phyloP scores from a whole-genome alignment of 495 filamentous ascomycete species.

The Geoglossum glabrum region DNA sequence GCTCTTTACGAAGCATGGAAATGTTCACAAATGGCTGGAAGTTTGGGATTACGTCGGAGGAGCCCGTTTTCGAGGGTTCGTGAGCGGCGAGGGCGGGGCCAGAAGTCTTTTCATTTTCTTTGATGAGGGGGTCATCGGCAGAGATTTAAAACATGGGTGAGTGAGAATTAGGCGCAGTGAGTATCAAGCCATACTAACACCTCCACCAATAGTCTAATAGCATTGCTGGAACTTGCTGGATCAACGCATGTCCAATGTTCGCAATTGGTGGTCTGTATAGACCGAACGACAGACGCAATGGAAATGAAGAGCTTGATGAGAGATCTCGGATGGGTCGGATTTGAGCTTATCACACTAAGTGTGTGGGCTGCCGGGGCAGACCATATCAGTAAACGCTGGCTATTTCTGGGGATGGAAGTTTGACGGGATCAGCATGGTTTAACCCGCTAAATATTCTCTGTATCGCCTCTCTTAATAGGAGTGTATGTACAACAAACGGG shows the following conservation, averaged over 20 bases:
- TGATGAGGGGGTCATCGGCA: slow-evolving; percentile 40
- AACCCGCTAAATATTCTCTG: neutral
- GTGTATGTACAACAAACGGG: neutral
- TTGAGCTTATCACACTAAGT: slow-evolving; percentile 57
- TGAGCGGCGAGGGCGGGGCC: slow-evolving; percentile 38
- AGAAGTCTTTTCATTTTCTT: slow-evolving; percentile 79
- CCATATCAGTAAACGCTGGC: slow-evolving; percentile 30
- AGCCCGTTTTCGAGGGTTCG: slow-evolving; percentile 65
- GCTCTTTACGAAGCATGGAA: slow-evolving; percentile 3
- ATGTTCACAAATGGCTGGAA: slow-evolving; percentile 36
- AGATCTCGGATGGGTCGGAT: slow-evolving; percentile 84
- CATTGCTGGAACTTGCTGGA: slow-evolving; percentile 67
- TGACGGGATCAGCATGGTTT: slow-evolving; percentile 17
- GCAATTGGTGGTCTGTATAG: slow-evolving; percentile 61
- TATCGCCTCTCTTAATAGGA: neutral
- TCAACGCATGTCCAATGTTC: slow-evolving; percentile 50
- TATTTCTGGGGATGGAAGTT: slow-evolving; percentile 72
- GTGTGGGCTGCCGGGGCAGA: slow-evolving; percentile 32
- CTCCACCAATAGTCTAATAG: slow-evolving; percentile 35
- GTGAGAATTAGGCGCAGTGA: slow-evolving; percentile 14
- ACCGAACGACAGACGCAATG: slow-evolving; percentile 38
- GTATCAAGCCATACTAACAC: neutral
- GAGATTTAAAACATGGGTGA: slow-evolving; percentile 77
- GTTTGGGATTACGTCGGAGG: slow-evolving; percentile 79
- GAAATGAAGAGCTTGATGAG: slow-evolving; percentile 41